Percentiles rank a stretch among this genome's conserved stretches.
These are phyloP conservation scores for Brassica nigra DNA, from an alignment of 345 rosid species.

Conservation along the genomic window DNA sequence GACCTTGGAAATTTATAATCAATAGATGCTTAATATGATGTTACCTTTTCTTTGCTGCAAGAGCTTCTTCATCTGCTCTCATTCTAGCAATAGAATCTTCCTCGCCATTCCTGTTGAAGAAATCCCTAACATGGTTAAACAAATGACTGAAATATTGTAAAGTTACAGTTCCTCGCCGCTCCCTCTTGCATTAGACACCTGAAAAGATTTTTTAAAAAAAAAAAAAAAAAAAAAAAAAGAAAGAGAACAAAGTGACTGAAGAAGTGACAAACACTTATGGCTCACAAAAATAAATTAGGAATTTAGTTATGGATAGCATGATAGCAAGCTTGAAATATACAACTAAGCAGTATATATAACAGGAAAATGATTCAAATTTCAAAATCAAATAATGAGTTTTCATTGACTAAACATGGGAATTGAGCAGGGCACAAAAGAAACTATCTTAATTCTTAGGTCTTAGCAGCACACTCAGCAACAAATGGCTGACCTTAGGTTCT, in stretches of 20 bases:
- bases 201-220: too few species aligned
- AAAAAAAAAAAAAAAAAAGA: not conserved
- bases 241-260: conserved; percentile 6
- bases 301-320: not conserved
- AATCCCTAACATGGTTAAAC: conserved; percentile 35
- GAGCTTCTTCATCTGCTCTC: conserved; percentile 87
- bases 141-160: not conserved
- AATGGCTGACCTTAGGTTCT: conserved; percentile 22
- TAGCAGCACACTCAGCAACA: conserved; percentile 9
- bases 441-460: conserved; percentile 4
- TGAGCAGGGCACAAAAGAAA: not conserved
- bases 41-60: conserved; percentile 81
- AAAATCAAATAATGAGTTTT: conserved; percentile 14
- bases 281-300: conserved; percentile 4
- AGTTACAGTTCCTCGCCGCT: conserved; percentile 43
- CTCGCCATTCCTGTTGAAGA: conserved; percentile 57
- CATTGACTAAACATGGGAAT: conserved; percentile 3
- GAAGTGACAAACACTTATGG: conserved; percentile 14
- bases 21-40: not conserved
- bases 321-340: not conserved
- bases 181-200: conserved; percentile 58
- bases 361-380: not conserved
- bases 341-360: not conserved
- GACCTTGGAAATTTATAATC: not conserved
- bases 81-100: conserved; percentile 73